A percentile compares a stretch with the other conserved stretches of the same genome.
Conservation (phyloP, 495 filamentous ascomycete species). For the Amphirosellinia nigrospora region DNA sequence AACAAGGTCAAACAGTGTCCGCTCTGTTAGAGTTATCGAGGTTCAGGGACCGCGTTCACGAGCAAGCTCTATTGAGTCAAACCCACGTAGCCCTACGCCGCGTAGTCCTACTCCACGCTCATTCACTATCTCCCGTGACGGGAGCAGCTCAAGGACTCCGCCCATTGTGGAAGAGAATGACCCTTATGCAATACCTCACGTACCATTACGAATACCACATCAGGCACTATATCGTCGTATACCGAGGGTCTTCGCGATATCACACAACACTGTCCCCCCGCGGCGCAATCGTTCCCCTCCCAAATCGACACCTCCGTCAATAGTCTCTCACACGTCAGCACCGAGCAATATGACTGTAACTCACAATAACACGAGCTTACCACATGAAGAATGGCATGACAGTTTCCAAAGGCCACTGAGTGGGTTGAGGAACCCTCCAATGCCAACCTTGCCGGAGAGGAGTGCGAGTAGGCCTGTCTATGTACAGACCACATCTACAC, state of each 20-base stretch:
- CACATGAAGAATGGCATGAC: slow-evolving; percentile 39
- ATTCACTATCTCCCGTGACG: slow-evolving; percentile 36
- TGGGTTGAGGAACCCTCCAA: slow-evolving; percentile 30
- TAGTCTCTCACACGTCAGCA: slow-evolving; percentile 30
- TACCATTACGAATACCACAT: slow-evolving; percentile 17
- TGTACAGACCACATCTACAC: slow-evolving; percentile 27
- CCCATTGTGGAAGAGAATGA: slow-evolving; percentile 46
- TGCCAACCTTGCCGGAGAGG: slow-evolving; percentile 49
- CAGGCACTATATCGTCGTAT: slow-evolving; percentile 24
- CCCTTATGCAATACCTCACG: slow-evolving; percentile 1
- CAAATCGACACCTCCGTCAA: slow-evolving; percentile 29
- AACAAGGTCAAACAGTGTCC: slow-evolving; percentile 55
- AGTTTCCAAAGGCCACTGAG: slow-evolving; percentile 17
- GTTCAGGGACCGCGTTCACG: slow-evolving; percentile 56
- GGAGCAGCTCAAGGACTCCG: slow-evolving; percentile 47
- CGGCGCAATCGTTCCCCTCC: slow-evolving; percentile 35
- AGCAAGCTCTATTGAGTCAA: slow-evolving; percentile 49
- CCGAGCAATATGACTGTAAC: slow-evolving; percentile 46
- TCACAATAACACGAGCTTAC: slow-evolving; percentile 31
- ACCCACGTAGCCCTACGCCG: slow-evolving; percentile 42
- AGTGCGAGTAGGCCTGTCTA: slow-evolving; percentile 43
- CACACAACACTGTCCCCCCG: slow-evolving; percentile 22
- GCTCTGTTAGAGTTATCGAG: slow-evolving; percentile 60
- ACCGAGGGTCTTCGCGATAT: slow-evolving; percentile 27
- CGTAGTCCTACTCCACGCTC: slow-evolving; percentile 38